Evolutionary conservation across 2,329 filamentous ascomycete species (phyloP).

Genomic region (Colletotrichum plurivorum): DNA sequence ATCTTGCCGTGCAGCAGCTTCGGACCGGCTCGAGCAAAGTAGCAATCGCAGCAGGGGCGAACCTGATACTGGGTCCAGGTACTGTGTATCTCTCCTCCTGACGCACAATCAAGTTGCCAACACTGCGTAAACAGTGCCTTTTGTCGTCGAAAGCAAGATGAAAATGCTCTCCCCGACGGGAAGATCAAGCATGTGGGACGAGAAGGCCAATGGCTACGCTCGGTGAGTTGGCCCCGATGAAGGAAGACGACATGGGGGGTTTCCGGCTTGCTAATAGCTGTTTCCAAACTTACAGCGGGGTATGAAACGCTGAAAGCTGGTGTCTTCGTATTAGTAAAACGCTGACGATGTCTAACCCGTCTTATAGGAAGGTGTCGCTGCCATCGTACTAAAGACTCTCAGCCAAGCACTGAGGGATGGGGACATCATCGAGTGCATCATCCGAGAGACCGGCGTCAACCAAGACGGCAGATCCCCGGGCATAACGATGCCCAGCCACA

Average conservation of each 20-base stretch:
- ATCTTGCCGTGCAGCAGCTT: constrained; percentile 55
- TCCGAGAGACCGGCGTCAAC: constrained; percentile 44
- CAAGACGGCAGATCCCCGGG: constrained; percentile 42
- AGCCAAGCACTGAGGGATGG: constrained; percentile 55
- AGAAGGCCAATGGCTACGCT: constrained; percentile 64
- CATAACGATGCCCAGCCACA: constrained; percentile 54
- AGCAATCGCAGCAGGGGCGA: too few species aligned
- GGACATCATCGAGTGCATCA: constrained; percentile 45
- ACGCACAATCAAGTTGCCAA: too few species aligned
- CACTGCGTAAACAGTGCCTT: too few species aligned
- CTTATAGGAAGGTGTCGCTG: constrained; percentile 46
- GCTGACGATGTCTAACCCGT: too few species aligned
- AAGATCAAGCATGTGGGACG: constrained; percentile 56
- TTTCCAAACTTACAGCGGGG: too few species aligned
- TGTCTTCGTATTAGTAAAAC: too few species aligned
- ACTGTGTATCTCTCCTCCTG: too few species aligned
- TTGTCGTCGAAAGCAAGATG: constrained; percentile 39
- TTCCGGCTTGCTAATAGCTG: too few species aligned
- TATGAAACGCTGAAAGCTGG: too few species aligned
- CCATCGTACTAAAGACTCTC: constrained; percentile 62
- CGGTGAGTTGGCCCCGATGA: constrained; percentile 61
- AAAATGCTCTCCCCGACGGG: constrained; percentile 41
- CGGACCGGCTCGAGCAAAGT: constrained; percentile 42
- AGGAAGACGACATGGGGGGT: too few species aligned
- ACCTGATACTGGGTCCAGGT: too few species aligned